Percentiles rank a stretch among this genome's conserved stretches.
phyloP scores from a whole-genome alignment of 2,329 filamentous ascomycete species.

The Pseudocercospora fijiensis region DNA sequence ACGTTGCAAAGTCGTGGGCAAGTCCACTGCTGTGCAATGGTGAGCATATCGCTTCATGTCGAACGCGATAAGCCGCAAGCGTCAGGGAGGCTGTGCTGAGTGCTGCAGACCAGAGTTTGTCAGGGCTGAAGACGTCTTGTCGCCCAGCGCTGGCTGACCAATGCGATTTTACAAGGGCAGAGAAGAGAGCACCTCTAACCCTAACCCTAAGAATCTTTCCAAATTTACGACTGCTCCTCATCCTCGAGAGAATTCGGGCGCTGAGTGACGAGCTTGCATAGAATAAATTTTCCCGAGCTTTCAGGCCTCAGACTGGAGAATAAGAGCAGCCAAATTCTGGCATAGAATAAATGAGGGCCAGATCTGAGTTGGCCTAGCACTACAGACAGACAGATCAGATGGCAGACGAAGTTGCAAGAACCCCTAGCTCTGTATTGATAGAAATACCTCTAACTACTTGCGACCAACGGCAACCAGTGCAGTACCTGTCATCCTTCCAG shows the following conservation, averaged over 20 bases:
- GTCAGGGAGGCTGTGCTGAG: neutral
- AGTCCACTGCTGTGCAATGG: neutral
- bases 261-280: neutral
- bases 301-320: neutral
- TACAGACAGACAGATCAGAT: neutral
- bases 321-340: too few species aligned
- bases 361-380: neutral
- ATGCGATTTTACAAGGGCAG: too few species aligned
- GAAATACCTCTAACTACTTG: conserved; percentile 24
- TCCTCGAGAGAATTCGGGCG: neutral
- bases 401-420: neutral
- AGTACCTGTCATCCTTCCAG: conserved; percentile 30
- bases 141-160: too few species aligned
- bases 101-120: neutral
- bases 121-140: too few species aligned
- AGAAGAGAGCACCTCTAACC: too few species aligned
- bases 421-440: neutral
- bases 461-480: conserved; percentile 32
- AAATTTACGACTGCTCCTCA: neutral
- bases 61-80: neutral
- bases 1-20: neutral
- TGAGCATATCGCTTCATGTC: neutral
- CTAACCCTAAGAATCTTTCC: neutral
- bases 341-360: neutral
- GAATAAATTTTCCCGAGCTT: neutral